Percentiles rank a stretch among this genome's conserved stretches.
phyloP scores from a whole-genome alignment of 768 basidiomycete genomes.

The Hypsizygus marmoreus region DNA sequence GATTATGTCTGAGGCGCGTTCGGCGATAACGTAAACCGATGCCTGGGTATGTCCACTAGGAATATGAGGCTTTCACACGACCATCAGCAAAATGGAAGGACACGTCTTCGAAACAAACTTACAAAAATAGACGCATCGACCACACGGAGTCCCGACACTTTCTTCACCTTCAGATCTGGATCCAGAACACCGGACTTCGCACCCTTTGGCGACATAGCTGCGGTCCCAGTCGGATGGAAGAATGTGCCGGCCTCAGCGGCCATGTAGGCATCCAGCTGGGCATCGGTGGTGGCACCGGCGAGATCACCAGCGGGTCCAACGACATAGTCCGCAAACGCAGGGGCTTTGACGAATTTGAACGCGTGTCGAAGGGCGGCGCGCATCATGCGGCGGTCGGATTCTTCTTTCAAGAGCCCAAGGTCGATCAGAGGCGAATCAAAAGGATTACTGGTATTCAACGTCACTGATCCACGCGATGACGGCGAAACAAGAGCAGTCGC shows the following conservation, averaged over 20 bases:
- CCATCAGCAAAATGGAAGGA: conserved; percentile 1
- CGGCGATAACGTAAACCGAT: conserved; percentile 35
- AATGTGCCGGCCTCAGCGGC: conserved; percentile 21
- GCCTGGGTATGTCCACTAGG: conserved; percentile 36
- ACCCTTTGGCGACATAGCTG: conserved; percentile 27
- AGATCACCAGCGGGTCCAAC: conserved; percentile 9
- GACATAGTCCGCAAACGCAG: conserved; percentile 11
- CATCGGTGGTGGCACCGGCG: conserved; percentile 23
- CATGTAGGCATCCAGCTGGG: conserved; percentile 25
- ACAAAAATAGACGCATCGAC: conserved; percentile 37
- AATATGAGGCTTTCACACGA: conserved; percentile 25
- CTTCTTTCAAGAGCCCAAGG: conserved; percentile 9
- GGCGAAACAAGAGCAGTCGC: conserved; percentile 24
- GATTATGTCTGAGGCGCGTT: conserved; percentile 36
- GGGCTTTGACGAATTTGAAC: conserved; percentile 13
- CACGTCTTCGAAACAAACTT: neutral
- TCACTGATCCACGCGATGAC: conserved; percentile 30
- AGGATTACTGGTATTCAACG: conserved; percentile 10
- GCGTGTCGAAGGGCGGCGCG: conserved; percentile 13
- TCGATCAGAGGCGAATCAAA: conserved; percentile 18
- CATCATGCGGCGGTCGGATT: conserved; percentile 13
- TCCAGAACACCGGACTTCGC: conserved; percentile 21
- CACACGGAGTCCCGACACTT: conserved; percentile 33
- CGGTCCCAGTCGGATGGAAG: conserved; percentile 33
- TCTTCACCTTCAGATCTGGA: conserved; percentile 34